phyloP scores from a whole-genome alignment of 805 yeast species.

The Pichia kluyveri region DNA sequence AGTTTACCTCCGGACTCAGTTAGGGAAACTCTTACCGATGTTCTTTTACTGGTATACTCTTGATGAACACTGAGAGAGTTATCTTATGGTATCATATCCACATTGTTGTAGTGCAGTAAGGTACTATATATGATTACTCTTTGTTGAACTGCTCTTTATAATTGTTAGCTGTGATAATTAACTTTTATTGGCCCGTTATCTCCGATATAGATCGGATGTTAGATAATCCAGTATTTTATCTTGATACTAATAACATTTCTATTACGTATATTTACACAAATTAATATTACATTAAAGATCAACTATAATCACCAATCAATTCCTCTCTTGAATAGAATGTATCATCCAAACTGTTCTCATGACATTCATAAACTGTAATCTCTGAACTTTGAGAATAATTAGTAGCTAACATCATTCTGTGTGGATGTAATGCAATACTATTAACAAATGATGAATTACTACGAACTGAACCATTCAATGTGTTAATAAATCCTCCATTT shows the following conservation, averaged over 20 bases:
- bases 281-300: background rate
- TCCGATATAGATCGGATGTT: background rate
- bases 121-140: too few relatives aligned
- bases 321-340: conserved; percentile 11
- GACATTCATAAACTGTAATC: conserved; percentile 53
- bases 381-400: conserved; percentile 70
- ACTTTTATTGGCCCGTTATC: background rate
- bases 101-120: too few relatives aligned
- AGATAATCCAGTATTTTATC: background rate
- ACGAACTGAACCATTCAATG: conserved; percentile 35
- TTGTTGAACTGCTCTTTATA: too few relatives aligned
- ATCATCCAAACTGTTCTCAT: conserved; percentile 21
- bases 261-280: background rate
- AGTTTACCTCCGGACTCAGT: background rate
- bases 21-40: background rate
- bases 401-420: conserved; percentile 86
- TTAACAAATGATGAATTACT: conserved; percentile 46
- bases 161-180: too few relatives aligned
- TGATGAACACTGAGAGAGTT: too few relatives aligned
- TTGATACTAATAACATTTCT: background rate
- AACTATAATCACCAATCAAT: conserved; percentile 7
- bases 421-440: conserved; percentile 78
- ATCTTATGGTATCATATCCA: too few relatives aligned
- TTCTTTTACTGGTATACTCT: too few relatives aligned
- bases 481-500: conserved; percentile 29